A percentile compares a stretch with the other conserved stretches of the same genome.
These are phyloP conservation scores for Sindora glabra DNA, from an alignment of 306 rosid genomes.

Conservation along the genomic window DNA sequence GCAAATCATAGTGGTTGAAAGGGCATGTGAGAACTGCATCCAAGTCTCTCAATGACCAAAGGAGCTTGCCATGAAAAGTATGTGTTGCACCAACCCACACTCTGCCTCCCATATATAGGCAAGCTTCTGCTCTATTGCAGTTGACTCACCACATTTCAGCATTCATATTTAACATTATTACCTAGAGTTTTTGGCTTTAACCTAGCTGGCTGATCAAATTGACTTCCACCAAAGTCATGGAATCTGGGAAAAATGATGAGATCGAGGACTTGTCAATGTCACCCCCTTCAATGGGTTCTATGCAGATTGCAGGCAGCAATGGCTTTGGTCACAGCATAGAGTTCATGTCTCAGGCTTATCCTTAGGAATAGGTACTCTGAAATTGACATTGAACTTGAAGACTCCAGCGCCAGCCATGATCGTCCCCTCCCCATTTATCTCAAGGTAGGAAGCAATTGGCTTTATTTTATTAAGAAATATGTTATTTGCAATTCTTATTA, in stretches of 20 bases:
- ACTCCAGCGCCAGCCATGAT: conserved; percentile 23
- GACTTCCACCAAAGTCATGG: conserved; percentile 41
- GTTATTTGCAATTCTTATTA: too few species aligned
- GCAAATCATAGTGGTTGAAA: conserved; percentile 27
- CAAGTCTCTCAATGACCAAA: conserved; percentile 9
- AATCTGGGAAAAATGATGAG: conserved; percentile 55
- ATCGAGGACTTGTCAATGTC: conserved; percentile 49
- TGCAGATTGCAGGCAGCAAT: conserved; percentile 57
- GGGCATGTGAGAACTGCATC: conserved; percentile 31
- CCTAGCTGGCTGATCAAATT: neutral
- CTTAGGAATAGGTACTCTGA: conserved; percentile 51
- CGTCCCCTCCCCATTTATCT: conserved; percentile 82
- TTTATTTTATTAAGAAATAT: neutral
- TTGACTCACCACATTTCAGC: conserved; percentile 23
- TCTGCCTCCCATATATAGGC: conserved; percentile 38
- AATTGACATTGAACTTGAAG: conserved; percentile 48
- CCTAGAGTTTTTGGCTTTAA: neutral
- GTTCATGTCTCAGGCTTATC: conserved; percentile 52
- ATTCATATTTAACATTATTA: neutral
- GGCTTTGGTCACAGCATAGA: conserved; percentile 56
- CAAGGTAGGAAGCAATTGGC: conserved; percentile 39
- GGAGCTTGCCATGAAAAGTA: conserved; percentile 51
- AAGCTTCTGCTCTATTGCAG: conserved; percentile 35
- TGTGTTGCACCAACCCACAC: conserved; percentile 57
- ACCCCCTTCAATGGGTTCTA: conserved; percentile 39